phyloP scores from a whole-genome alignment of 1,284 basidiomycete genomes.

The Melampsora americana region DNA sequence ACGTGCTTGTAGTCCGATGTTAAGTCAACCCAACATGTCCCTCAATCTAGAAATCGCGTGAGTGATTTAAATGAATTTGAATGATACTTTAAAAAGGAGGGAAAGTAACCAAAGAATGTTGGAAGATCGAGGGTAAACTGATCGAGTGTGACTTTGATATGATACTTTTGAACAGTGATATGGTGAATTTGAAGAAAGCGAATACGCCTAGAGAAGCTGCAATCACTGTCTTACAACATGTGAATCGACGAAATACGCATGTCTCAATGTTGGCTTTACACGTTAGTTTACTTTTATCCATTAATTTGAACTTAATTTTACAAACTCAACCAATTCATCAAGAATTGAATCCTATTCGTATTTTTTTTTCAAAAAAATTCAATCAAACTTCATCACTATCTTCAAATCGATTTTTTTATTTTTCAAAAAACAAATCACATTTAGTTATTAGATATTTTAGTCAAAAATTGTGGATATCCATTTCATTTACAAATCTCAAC shows the following conservation, averaged over 20 bases:
- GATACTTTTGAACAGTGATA: constrained; percentile 56
- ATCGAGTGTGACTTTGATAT: background rate
- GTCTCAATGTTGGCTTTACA: constrained; percentile 71
- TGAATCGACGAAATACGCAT: constrained; percentile 87
- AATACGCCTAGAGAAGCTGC: constrained; percentile 89
- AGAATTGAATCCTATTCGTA: too few relatives aligned
- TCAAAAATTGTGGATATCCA: constrained; percentile 92
- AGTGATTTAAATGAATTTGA: constrained; percentile 12
- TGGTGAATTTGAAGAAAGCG: constrained; percentile 88
- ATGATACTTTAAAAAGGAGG: background rate
- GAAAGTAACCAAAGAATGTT: background rate
- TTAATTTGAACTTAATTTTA: background rate
- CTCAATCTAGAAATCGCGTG: constrained; percentile 90
- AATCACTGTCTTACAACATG: constrained; percentile 72
- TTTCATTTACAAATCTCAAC: constrained; percentile 97
- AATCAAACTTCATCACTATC: too few relatives aligned
- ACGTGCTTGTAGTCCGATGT: constrained; percentile 80
- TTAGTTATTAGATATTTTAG: constrained; percentile 79
- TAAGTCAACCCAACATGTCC: constrained; percentile 84
- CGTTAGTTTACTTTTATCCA: constrained; percentile 47
- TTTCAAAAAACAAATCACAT: background rate
- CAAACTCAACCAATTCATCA: background rate
- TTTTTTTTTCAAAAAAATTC: too few relatives aligned
- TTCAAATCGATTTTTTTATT: too few relatives aligned
- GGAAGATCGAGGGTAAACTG: background rate